Conservation (phyloP, 495 filamentous ascomycete genomes). For the Penicillium robsamsonii region DNA sequence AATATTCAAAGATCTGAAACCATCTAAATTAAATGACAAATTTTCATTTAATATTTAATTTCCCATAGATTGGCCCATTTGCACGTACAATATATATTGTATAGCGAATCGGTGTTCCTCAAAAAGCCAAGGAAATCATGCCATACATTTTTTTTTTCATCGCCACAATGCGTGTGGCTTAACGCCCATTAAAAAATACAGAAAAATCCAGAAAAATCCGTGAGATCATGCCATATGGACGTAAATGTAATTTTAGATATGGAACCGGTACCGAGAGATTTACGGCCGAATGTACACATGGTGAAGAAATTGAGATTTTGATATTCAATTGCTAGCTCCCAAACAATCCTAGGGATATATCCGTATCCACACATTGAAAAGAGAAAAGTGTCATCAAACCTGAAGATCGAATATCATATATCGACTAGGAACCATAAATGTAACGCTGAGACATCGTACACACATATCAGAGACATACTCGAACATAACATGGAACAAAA, state of each 20-base stretch:
- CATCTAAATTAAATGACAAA: neutral
- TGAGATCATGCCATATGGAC: neutral
- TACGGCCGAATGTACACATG: neutral
- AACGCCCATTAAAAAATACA: neutral
- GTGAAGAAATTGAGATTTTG: neutral
- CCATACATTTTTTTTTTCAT: neutral
- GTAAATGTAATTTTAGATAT: neutral
- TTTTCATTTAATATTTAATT: neutral
- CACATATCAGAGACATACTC: constrained; percentile 29
- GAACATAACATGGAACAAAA: constrained; percentile 17
- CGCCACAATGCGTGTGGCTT: neutral
- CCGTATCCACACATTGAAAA: neutral
- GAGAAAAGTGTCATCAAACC: constrained; percentile 5
- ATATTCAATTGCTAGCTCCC: constrained; percentile 17
- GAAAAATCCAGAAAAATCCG: neutral
- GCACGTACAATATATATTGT: neutral
- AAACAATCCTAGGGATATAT: constrained; percentile 7
- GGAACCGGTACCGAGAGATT: neutral
- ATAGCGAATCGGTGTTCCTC: neutral
- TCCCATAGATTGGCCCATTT: neutral
- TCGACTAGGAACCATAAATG: constrained; percentile 16
- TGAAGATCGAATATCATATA: constrained; percentile 15
- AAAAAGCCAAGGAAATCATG: neutral
- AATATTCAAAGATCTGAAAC: neutral
- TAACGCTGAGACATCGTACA: constrained; percentile 33